Evolutionary conservation across 2,329 filamentous ascomycete genomes (phyloP).

Genomic region (Ophiostoma sp.): DNA sequence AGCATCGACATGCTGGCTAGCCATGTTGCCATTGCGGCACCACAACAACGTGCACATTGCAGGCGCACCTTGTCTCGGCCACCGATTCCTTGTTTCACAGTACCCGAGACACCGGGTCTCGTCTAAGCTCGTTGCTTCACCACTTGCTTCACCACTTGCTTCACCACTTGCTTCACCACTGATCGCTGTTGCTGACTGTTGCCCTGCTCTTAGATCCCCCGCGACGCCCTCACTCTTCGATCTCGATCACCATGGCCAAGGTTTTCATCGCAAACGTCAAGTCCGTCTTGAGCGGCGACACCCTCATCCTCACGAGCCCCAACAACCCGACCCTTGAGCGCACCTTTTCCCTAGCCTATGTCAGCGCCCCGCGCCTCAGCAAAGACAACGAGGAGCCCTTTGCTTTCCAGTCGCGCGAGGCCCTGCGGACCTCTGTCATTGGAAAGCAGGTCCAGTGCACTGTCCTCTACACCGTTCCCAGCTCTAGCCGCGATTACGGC

Average conservation of each 20-base stretch:
- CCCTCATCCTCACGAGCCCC: constrained; percentile 73
- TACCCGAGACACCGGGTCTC: not conserved
- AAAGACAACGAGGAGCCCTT: constrained; percentile 89
- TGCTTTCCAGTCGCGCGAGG: constrained; percentile 92
- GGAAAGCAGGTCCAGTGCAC: constrained; percentile 84
- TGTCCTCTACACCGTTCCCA: constrained; percentile 81
- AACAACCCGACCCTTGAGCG: constrained; percentile 79
- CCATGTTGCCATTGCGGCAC: not conserved
- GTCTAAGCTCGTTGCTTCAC: constrained; percentile 8
- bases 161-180: not conserved
- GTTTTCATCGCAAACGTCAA: constrained; percentile 72
- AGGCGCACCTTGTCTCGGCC: not conserved
- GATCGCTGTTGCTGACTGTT: too few relatives aligned
- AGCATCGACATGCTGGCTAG: not conserved
- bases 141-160: not conserved
- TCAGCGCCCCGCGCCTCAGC: constrained; percentile 78
- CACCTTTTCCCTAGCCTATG: constrained; percentile 83
- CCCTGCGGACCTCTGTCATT: constrained; percentile 73
- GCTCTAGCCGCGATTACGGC: constrained; percentile 82
- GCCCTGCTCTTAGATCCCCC: not conserved
- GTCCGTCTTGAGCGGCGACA: constrained; percentile 90
- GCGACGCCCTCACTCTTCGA: not conserved
- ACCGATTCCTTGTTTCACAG: not conserved
- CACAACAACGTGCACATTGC: not conserved
- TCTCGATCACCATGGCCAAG: constrained; percentile 43